These are phyloP conservation scores for Gossypium gossypioides DNA, from an alignment of 441 rosid species.

Conservation along the genomic window DNA sequence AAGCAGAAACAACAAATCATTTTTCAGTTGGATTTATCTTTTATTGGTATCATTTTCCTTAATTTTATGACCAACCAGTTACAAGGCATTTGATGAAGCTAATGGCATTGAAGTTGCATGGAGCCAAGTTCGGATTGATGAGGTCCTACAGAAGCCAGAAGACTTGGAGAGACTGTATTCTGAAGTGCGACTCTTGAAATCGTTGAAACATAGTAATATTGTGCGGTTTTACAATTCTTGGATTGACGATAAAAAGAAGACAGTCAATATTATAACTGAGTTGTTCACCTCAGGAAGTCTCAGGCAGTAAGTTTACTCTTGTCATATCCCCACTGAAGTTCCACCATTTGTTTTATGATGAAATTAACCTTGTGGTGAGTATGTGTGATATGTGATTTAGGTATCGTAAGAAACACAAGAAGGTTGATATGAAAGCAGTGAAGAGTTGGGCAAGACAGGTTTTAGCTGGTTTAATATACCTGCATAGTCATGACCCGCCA, in stretches of 20 bases:
- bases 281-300: conserved; percentile 69
- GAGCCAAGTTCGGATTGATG: conserved; percentile 67
- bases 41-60: conserved; percentile 22
- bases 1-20: not conserved
- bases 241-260: conserved; percentile 71
- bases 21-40: conserved; percentile 7
- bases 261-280: conserved; percentile 71
- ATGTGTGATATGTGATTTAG: conserved; percentile 30
- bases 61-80: conserved; percentile 29
- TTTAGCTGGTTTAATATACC: conserved; percentile 45
- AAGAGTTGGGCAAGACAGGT: conserved; percentile 72
- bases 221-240: conserved; percentile 64
- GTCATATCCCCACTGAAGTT: not conserved
- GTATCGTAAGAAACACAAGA: conserved; percentile 61
- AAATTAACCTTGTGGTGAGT: conserved; percentile 20
- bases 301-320: conserved; percentile 36
- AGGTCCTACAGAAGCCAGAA: conserved; percentile 56
- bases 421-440: conserved; percentile 57
- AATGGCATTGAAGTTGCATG: conserved; percentile 76
- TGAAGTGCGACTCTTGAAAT: conserved; percentile 65
- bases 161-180: conserved; percentile 61
- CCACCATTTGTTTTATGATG: conserved; percentile 1
- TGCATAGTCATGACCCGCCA: conserved; percentile 61
- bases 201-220: conserved; percentile 55
- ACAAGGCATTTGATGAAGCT: conserved; percentile 69